phyloP scores from a whole-genome alignment of 148 eudicot species.

The Pouteria glomerata region DNA sequence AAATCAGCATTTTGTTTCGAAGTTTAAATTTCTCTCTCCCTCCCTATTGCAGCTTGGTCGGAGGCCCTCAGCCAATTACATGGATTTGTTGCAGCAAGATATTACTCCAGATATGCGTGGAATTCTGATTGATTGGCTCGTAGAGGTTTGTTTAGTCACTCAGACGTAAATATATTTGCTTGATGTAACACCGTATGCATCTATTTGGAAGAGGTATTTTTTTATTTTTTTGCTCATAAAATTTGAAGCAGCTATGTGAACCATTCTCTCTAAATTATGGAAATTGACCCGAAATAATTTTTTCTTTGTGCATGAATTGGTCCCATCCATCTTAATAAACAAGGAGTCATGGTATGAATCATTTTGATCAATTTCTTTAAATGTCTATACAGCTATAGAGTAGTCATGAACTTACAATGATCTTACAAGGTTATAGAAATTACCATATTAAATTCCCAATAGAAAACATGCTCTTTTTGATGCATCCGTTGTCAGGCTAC shows the following conservation, averaged over 20 bases:
- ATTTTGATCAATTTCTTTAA: not conserved
- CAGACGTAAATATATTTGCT: not conserved
- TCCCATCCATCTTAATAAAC: slow-evolving; percentile 2
- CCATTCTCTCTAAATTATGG: not conserved
- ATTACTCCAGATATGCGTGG: slow-evolving; percentile 71
- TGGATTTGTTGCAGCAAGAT: slow-evolving; percentile 72
- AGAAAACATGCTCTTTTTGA: not conserved
- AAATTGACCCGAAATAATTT: not conserved
- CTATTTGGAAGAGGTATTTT: not conserved
- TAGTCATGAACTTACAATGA: not conserved
- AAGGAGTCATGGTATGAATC: not conserved
- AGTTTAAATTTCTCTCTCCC: not conserved
- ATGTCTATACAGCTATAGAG: not conserved
- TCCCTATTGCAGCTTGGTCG: slow-evolving; percentile 52
- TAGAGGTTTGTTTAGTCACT: slow-evolving; percentile 57
- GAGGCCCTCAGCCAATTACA: slow-evolving; percentile 53
- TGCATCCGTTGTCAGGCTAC: not conserved
- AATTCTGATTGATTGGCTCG: slow-evolving; percentile 86
- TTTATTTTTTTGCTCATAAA: not conserved
- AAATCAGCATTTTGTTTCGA: not conserved
- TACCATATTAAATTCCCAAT: not conserved
- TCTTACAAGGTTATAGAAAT: not conserved
- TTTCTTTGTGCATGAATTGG: not conserved
- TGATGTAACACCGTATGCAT: not conserved
- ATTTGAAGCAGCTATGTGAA: not conserved